Base-by-base conservation (phyloP, 768 basidiomycete species). In the Rhizopogon sp. region DNA sequence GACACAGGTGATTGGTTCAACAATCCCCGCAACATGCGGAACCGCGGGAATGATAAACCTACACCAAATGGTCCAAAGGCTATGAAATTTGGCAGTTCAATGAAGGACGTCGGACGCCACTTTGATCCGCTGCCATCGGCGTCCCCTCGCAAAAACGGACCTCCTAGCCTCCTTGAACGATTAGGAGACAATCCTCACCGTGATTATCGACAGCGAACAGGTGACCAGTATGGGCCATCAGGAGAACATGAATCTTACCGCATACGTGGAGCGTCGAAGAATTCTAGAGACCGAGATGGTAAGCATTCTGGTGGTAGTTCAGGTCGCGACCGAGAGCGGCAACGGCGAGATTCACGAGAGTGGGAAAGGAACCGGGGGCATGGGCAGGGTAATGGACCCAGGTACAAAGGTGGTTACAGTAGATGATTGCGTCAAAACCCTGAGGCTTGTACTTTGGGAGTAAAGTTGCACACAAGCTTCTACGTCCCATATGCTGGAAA, bases 391-490 rank as follows among this genome's bases (percentile, higher is more conserved):
- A 60, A 61, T 9, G 59, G 76, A 14, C 80, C 82, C 54, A 75
- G 79, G 41, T 84, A 82, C 62, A 77, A 56, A 60, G 82, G 82
- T 46, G 73, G 70, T 50, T 75, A 74, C 45, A 55, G 59, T 61
- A 69, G 68, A 62, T 73, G 59, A 60, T 43, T 35, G 9, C 31
- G 9, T 11, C 35, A 13, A 37, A 49, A 49, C 20, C 13, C 25
- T 42, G 42, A 43, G 20, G 91, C 2, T 81, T 78, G 13, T 25
- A 25, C 89, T 90, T 31, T 92, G 74, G 0, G 87, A 80, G 66
- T 92, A 94, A 0, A 91, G 85, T 50, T 85, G 72, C 5, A 90
- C 80, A 9, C 82, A 80, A n/a, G 35, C 11, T 37, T 80, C 76
- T n/a, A 87, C 66, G 45, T 25, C 22, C 20, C 20, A 13, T 33